These are phyloP conservation scores for Plasmodium gonderi DNA, from an alignment of 169 alveolate species.

Conservation along the genomic window DNA sequence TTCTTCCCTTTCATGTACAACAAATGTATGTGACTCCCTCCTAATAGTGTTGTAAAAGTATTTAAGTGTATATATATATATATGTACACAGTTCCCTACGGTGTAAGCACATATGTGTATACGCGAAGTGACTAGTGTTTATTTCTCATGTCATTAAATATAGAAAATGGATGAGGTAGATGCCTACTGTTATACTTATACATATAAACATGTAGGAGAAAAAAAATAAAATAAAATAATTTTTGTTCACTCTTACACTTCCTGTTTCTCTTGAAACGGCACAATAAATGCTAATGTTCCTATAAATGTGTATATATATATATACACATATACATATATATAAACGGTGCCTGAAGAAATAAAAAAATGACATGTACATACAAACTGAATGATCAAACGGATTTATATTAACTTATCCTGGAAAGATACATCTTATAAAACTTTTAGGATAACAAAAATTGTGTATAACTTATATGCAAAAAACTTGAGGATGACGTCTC, in stretches of 20 bases:
- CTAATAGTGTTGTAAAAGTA: not conserved
- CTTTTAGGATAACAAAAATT: not conserved
- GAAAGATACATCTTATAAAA: not conserved
- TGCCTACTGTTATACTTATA: no score
- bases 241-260: no score
- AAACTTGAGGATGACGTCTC: not conserved
- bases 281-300: no score
- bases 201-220: no score
- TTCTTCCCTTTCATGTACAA: not conserved
- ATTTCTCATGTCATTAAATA: no score
- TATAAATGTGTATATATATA: not conserved
- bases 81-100: not conserved
- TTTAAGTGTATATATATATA: not conserved
- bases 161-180: no score
- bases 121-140: no score
- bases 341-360: not conserved
- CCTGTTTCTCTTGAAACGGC: no score
- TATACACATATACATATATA: not conserved
- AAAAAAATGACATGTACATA: not conserved
- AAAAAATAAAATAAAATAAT: no score
- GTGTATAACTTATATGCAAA: not conserved
- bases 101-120: no score
- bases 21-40: not conserved
- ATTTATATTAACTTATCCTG: not conserved
- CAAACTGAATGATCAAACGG: not conserved